Evolutionary conservation across 75 land plant species (phyloP).

Genomic region (Pinus tabuliformis): DNA sequence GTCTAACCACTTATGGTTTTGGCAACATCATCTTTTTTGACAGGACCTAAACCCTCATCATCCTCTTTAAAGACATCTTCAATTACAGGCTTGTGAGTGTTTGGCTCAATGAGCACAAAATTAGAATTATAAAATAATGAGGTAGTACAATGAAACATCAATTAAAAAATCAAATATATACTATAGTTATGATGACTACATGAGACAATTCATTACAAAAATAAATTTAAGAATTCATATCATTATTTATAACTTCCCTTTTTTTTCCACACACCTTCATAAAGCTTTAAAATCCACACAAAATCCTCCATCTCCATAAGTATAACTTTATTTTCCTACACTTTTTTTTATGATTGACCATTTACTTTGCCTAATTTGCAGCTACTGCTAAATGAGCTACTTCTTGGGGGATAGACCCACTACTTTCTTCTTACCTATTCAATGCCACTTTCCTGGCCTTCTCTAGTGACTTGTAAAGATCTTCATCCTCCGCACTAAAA

Average conservation of each 20-base stretch:
- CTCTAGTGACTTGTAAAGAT: constrained; percentile 63
- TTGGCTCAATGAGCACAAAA: constrained; percentile 23
- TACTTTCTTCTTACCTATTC: constrained; percentile 60
- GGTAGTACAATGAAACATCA: background rate
- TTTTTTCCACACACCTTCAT: constrained; percentile 49
- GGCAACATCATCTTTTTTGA: constrained; percentile 30
- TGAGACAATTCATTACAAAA: background rate
- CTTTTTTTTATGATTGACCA: constrained; percentile 23
- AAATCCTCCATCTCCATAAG: constrained; percentile 90
- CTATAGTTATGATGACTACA: background rate
- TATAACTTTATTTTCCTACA: constrained; percentile 59
- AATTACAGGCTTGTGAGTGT: constrained; percentile 47
- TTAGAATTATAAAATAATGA: background rate
- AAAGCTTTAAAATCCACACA: constrained; percentile 33
- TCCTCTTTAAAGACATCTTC: constrained; percentile 91
- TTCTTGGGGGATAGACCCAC: constrained; percentile 54
- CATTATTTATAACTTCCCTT: background rate
- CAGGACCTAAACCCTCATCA: constrained; percentile 39
- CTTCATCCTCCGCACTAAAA: constrained; percentile 85
- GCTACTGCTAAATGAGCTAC: constrained; percentile 51
- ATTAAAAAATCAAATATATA: background rate
- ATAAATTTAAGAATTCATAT: background rate
- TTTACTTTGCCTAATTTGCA: constrained; percentile 16
- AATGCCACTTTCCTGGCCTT: constrained; percentile 82
- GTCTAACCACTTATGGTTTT: constrained; percentile 54